These are phyloP conservation scores for Candolleomyces eurysporus DNA, from an alignment of 768 basidiomycete species.

Conservation along the genomic window DNA sequence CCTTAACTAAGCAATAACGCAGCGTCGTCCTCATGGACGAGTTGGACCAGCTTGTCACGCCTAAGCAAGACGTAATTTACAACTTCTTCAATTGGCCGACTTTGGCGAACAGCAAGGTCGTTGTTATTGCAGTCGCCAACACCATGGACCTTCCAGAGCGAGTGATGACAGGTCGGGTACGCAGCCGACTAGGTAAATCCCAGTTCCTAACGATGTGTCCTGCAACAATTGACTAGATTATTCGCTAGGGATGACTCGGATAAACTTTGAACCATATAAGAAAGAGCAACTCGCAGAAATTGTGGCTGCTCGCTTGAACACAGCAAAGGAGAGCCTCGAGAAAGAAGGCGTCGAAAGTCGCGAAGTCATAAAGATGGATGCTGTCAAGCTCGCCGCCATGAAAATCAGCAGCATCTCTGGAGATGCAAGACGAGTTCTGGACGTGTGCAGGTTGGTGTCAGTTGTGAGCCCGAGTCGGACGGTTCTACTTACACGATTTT, in stretches of 20 bases:
- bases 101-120: slow-evolving; percentile 78
- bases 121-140: slow-evolving; percentile 96
- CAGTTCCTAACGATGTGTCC: neutral
- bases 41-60: slow-evolving; percentile 92
- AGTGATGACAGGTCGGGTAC: slow-evolving; percentile 87
- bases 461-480: neutral
- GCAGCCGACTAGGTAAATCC: slow-evolving; percentile 79
- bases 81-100: slow-evolving; percentile 99
- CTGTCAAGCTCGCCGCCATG: slow-evolving; percentile 82
- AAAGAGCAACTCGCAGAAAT: slow-evolving; percentile 79
- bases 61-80: slow-evolving; percentile 97
- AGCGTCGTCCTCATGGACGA: slow-evolving; percentile 99
- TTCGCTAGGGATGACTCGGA: slow-evolving; percentile 75
- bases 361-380: slow-evolving; percentile 36
- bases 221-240: neutral
- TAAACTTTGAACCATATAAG: slow-evolving; percentile 90
- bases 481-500: neutral
- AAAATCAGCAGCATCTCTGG: slow-evolving; percentile 75
- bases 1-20: slow-evolving; percentile 2
- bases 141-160: slow-evolving; percentile 98
- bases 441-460: slow-evolving; percentile 75
- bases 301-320: slow-evolving; percentile 75
- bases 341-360: slow-evolving; percentile 38
- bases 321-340: slow-evolving; percentile 51
- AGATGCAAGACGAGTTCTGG: slow-evolving; percentile 89